Conservation (phyloP, 1,284 basidiomycete species). For the Vanrija sp. region DNA sequence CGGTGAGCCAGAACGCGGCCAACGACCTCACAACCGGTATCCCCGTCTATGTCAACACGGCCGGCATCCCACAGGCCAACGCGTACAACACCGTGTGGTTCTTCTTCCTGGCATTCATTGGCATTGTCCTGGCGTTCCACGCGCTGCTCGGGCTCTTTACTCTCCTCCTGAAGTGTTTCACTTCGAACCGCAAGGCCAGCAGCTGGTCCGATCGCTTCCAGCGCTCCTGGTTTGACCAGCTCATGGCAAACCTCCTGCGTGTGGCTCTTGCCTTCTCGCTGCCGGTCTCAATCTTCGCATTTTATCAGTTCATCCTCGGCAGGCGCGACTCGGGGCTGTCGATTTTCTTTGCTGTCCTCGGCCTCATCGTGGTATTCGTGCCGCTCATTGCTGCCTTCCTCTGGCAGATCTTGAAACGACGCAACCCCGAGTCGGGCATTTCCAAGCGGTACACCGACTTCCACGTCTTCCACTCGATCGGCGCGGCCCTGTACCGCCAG, state of each 20-base stretch:
- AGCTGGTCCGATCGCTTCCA: slow-evolving; percentile 24
- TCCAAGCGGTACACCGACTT: slow-evolving; percentile 46
- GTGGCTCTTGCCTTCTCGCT: slow-evolving; percentile 60
- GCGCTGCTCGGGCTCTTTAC: slow-evolving; percentile 55
- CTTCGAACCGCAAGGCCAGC: slow-evolving; percentile 2
- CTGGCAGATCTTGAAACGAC: slow-evolving; percentile 28
- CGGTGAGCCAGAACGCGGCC: slow-evolving; percentile 54
- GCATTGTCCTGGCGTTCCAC: slow-evolving; percentile 57
- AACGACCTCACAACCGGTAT: slow-evolving; percentile 63
- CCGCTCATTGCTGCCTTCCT: slow-evolving; percentile 52
- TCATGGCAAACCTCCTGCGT: slow-evolving; percentile 45
- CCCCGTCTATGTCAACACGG: slow-evolving; percentile 71
- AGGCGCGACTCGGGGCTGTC: slow-evolving; percentile 72
- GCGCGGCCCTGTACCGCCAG: slow-evolving; percentile 44
- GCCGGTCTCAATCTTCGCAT: slow-evolving; percentile 69
- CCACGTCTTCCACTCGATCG: slow-evolving; percentile 45
- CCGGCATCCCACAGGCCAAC: slow-evolving; percentile 71
- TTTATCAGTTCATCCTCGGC: slow-evolving; percentile 82
- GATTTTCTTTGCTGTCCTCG: slow-evolving; percentile 60
- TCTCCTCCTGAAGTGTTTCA: slow-evolving; percentile 17
- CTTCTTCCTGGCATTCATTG: slow-evolving; percentile 61
- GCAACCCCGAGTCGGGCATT: slow-evolving; percentile 23
- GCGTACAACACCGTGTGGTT: slow-evolving; percentile 80
- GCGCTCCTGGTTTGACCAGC: not conserved
- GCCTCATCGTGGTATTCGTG: slow-evolving; percentile 58